Percentiles rank a stretch among this genome's conserved stretches.
These are phyloP conservation scores for Haplosporangium sp. DNA, from an alignment of 371 early-diverging fungal genomes.

Conservation along the genomic window DNA sequence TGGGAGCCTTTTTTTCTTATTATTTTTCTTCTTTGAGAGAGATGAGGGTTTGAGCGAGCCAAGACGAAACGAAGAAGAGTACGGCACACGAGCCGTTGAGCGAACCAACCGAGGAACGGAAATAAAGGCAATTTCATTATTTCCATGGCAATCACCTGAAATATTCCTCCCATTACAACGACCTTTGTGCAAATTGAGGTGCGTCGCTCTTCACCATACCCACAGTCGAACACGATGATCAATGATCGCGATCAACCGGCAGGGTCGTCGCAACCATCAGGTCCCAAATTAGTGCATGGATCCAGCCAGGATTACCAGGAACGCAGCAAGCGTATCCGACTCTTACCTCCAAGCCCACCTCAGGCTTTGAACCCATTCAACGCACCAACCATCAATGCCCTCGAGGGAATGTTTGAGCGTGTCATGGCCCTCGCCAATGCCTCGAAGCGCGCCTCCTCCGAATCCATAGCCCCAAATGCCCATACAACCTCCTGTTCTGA, in stretches of 20 bases:
- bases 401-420: constrained; percentile 50
- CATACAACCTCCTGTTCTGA: neutral
- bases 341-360: constrained; percentile 25
- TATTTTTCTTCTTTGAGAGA: no score
- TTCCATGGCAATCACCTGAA: no score
- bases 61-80: no score
- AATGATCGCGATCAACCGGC: neutral
- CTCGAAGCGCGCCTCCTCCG: neutral
- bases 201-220: no score
- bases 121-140: no score
- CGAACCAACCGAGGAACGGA: no score
- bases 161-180: no score
- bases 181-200: no score
- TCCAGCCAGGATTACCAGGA: constrained; percentile 34
- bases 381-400: constrained; percentile 32
- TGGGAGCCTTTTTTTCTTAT: neutral
- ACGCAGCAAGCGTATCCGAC: constrained; percentile 27
- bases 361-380: constrained; percentile 43
- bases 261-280: neutral
- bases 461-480: constrained; percentile 1
- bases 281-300: constrained; percentile 16
- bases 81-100: no score
- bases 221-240: no score
- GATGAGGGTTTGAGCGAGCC: no score
- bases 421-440: constrained; percentile 39